Percentiles rank a stretch among this genome's conserved stretches.
Conservation (phyloP, 1,284 basidiomycete genomes). For the Austroboletus rostrupii region DNA sequence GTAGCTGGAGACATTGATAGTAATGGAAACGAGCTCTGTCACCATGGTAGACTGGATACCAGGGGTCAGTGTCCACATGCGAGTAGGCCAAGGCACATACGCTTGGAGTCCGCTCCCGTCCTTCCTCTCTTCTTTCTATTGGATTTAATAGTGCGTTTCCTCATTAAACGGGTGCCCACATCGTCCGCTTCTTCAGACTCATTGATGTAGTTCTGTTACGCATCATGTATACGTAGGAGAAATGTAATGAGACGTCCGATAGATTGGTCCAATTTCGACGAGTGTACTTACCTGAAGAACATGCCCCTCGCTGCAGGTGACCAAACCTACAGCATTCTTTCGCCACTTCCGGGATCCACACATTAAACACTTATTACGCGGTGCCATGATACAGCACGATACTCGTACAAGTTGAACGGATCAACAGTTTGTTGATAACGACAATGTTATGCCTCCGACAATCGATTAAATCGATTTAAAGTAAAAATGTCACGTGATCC, state of each 20-base stretch:
- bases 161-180: conserved; percentile 53
- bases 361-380: conserved; percentile 54
- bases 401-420: too few relatives aligned
- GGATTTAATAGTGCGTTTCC: conserved; percentile 60
- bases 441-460: neutral
- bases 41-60: conserved; percentile 71
- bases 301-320: conserved; percentile 77
- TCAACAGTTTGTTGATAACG: too few relatives aligned
- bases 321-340: conserved; percentile 67
- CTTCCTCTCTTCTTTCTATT: conserved; percentile 46
- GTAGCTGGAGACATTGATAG: conserved; percentile 76
- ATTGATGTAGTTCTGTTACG: conserved; percentile 65
- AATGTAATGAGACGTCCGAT: neutral
- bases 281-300: conserved; percentile 58
- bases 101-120: conserved; percentile 49
- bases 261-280: neutral
- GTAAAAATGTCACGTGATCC: conserved; percentile 18
- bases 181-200: conserved; percentile 63
- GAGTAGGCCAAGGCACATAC: conserved; percentile 35
- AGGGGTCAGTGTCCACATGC: conserved; percentile 1
- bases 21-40: conserved; percentile 71
- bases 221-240: neutral
- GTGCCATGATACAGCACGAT: conserved; percentile 41
- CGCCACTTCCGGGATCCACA: conserved; percentile 79
- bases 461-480: too few relatives aligned